Base-by-base conservation (phyloP, 805 yeast genomes). In the Saccharomycopsis guyanensis region DNA sequence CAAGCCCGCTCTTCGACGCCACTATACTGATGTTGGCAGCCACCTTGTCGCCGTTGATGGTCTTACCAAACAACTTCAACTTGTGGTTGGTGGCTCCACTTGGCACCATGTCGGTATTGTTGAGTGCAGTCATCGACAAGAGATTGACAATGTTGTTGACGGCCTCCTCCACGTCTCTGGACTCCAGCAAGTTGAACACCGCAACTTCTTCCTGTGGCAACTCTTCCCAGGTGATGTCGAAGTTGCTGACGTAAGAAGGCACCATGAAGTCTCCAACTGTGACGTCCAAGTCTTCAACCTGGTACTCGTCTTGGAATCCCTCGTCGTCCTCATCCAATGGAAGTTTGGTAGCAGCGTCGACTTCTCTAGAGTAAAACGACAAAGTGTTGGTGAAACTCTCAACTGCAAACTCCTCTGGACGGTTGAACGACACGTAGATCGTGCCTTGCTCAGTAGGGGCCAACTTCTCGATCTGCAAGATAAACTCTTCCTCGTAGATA, bases 271-370 rank as follows among this genome's bases (percentile, higher is more conserved):
- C 97, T 32, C 96, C 96, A 7, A 93, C 79, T 5, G 66, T 66
- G 46, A 91, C 61, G 48, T 76, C 78, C 57, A 88, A 70, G 48
- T 82, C 83, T 64, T 87, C 97, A 54, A 93, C 76, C 61, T 82
- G 93, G 65, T 91, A 93, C 65, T 89, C 96, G 64, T 93, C 97
- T 54, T 83, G 84, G 73, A 82, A 86, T 15, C 96, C 97, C 54
- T 83, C 94, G 39, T 79, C 86, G 45, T 70, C 82, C 41, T 74
- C 78, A 39, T 75, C 82, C 49, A 73, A 75, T 42, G 82, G 74
- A 52, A 73, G 76, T 18, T 80, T 80, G 13, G 88, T 80, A 7
- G 75, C 72, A 40, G 86, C 80, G 55, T 86, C 83, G 54, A 85
- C 70, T 61, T 91, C 97, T 64, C 80, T 83, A 41, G 87, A 73